phyloP scores from a whole-genome alignment of 495 filamentous ascomycete species.

The Aspergillus avenaceus region DNA sequence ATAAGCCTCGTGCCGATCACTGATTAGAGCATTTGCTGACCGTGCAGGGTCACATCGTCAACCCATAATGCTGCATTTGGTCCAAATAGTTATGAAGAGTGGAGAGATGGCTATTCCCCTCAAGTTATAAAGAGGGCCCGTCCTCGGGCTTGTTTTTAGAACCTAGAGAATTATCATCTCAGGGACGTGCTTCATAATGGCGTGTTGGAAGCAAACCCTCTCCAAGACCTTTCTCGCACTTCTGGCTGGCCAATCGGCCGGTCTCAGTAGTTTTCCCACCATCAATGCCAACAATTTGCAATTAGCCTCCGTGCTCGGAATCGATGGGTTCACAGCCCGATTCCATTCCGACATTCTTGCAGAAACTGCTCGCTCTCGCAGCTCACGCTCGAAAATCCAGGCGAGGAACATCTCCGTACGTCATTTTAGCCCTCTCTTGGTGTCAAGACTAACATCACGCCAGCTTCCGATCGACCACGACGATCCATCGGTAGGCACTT shows the following conservation, averaged over 20 bases:
- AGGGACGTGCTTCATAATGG: not conserved
- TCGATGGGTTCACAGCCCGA: not conserved
- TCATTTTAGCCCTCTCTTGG: not conserved
- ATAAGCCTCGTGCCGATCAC: not conserved
- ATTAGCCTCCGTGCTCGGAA: not conserved
- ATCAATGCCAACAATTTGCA: not conserved
- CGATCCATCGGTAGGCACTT: conserved; percentile 38
- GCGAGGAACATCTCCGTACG: not conserved
- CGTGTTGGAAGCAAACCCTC: not conserved
- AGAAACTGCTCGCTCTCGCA: not conserved
- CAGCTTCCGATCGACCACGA: conserved; percentile 47
- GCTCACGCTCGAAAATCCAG: not conserved
- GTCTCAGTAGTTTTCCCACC: not conserved
- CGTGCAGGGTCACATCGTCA: not conserved
- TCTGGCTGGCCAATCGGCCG: not conserved
- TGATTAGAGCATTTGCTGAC: not conserved
- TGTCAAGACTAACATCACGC: not conserved
- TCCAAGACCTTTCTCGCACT: not conserved
- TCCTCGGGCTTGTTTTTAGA: not conserved
- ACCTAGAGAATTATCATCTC: not conserved
- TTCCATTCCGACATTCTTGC: not conserved
- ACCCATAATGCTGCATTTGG: not conserved
- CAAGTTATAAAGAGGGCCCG: not conserved
- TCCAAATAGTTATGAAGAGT: too few relatives aligned
- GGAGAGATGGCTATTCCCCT: not conserved